These are phyloP conservation scores for Penicillium paradoxum DNA, from an alignment of 495 filamentous ascomycete species.

Conservation along the genomic window DNA sequence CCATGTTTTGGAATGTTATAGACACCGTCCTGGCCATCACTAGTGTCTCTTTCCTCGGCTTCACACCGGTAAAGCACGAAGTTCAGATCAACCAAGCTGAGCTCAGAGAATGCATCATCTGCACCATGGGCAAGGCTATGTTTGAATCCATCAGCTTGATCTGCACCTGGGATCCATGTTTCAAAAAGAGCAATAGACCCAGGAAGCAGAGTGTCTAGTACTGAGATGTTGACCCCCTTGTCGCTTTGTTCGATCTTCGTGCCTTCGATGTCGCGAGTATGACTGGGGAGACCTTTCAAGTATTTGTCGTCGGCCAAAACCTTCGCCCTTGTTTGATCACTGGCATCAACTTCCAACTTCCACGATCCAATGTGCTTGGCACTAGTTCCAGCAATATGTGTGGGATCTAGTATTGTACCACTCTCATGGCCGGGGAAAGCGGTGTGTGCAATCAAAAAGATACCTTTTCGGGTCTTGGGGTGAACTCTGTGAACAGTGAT, in stretches of 20 bases:
- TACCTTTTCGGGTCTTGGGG: conserved; percentile 81
- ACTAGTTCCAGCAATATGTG: conserved; percentile 65
- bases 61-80: conserved; percentile 89
- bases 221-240: conserved; percentile 70
- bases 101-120: conserved; percentile 67
- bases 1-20: conserved; percentile 84
- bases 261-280: conserved; percentile 66
- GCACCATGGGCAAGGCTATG: conserved; percentile 77
- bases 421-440: conserved; percentile 86
- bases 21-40: conserved; percentile 72
- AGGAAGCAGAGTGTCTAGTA: conserved; percentile 79
- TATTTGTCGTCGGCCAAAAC: conserved; percentile 62
- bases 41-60: conserved; percentile 81
- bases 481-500: conserved; percentile 95
- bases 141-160: conserved; percentile 75
- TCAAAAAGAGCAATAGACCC: conserved; percentile 94
- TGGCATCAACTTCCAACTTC: conserved; percentile 76
- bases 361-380: conserved; percentile 83
- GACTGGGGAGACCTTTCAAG: conserved; percentile 76
- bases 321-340: conserved; percentile 56
- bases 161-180: conserved; percentile 84
- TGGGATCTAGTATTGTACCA: conserved; percentile 67
- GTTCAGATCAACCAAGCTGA: conserved; percentile 79
- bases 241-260: conserved; percentile 61
- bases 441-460: conserved; percentile 92